A percentile compares a stretch with the other conserved stretches of the same genome.
Conservation (phyloP, 1,284 basidiomycete genomes). For the Sporisorium exsertum region DNA sequence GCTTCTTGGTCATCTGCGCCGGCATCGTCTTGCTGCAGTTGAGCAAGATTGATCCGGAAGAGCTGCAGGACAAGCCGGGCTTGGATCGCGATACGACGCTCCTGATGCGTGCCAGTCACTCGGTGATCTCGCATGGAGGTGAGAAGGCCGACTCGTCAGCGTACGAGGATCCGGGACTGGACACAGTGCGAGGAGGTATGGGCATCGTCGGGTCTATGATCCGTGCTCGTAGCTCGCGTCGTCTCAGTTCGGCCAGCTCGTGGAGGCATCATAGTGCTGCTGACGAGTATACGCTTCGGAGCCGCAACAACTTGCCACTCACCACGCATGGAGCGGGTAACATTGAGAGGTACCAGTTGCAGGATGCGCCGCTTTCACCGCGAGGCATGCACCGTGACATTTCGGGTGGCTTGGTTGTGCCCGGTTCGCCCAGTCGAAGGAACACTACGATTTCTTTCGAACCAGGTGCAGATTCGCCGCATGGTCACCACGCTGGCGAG, state of each 20-base stretch:
- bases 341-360: constrained; percentile 61
- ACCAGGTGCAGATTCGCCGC: constrained; percentile 41
- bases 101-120: constrained; percentile 62
- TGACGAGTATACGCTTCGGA: constrained; percentile 51
- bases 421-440: constrained; percentile 21
- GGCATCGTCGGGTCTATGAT: constrained; percentile 67
- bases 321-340: constrained; percentile 41
- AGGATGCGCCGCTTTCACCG: constrained; percentile 60
- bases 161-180: constrained; percentile 67
- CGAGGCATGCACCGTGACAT: constrained; percentile 14
- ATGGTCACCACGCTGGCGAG: constrained; percentile 51
- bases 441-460: constrained; percentile 50
- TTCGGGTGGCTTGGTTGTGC: constrained; percentile 6
- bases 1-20: constrained; percentile 83
- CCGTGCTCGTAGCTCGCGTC: constrained; percentile 62
- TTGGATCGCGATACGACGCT: constrained; percentile 64
- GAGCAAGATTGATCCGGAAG: constrained; percentile 77
- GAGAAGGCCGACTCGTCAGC: constrained; percentile 46
- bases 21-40: constrained; percentile 96
- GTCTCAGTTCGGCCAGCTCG: constrained; percentile 44
- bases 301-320: constrained; percentile 38
- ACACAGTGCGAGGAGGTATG: constrained; percentile 66
- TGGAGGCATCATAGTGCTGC: constrained; percentile 53
- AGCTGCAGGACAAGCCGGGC: constrained; percentile 60
- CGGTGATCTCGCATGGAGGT: constrained; percentile 45